phyloP scores from a whole-genome alignment of 306 rosid species.

The Trifolium subterraneum region DNA sequence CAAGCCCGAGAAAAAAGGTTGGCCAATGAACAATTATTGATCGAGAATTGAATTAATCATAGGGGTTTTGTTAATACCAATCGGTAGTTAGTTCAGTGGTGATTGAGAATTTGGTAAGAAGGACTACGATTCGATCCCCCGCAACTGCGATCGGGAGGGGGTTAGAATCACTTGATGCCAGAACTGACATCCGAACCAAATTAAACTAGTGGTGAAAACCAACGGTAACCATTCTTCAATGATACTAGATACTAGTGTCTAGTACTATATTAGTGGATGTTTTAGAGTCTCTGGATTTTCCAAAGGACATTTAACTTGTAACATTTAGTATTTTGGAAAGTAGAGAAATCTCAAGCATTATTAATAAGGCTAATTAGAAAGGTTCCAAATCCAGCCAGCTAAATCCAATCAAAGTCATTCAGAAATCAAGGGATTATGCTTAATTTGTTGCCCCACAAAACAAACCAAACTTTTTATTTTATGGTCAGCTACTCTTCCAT shows the following conservation, averaged over 20 bases:
- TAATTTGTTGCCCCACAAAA: slow-evolving; percentile 50
- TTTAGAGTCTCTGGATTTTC: slow-evolving; percentile 16
- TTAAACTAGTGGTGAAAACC: too few relatives aligned
- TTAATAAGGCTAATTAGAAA: slow-evolving; percentile 43
- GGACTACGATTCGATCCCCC: too few relatives aligned
- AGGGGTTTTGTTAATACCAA: too few relatives aligned
- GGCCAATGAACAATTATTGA: slow-evolving; percentile 43
- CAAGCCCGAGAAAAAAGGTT: slow-evolving; percentile 25
- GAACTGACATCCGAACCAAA: too few relatives aligned
- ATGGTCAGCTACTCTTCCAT: slow-evolving; percentile 35
- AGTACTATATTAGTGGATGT: neutral
- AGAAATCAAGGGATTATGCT: slow-evolving; percentile 57
- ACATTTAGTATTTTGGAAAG: slow-evolving; percentile 41
- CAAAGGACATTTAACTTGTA: slow-evolving; percentile 37
- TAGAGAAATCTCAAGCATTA: slow-evolving; percentile 36
- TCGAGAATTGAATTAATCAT: slow-evolving; percentile 8
- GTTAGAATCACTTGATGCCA: too few relatives aligned
- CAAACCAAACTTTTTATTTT: slow-evolving; percentile 40
- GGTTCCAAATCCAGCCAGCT: slow-evolving; percentile 52
- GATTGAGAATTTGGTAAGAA: too few relatives aligned
- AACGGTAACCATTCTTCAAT: slow-evolving; percentile 17
- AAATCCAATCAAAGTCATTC: slow-evolving; percentile 51
- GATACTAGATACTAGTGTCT: too few relatives aligned
- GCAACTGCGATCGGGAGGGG: too few relatives aligned
- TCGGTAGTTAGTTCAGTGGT: too few relatives aligned